Evolutionary conservation across 1,284 basidiomycete species (phyloP).

Genomic region (Moniliophthora roreri): DNA sequence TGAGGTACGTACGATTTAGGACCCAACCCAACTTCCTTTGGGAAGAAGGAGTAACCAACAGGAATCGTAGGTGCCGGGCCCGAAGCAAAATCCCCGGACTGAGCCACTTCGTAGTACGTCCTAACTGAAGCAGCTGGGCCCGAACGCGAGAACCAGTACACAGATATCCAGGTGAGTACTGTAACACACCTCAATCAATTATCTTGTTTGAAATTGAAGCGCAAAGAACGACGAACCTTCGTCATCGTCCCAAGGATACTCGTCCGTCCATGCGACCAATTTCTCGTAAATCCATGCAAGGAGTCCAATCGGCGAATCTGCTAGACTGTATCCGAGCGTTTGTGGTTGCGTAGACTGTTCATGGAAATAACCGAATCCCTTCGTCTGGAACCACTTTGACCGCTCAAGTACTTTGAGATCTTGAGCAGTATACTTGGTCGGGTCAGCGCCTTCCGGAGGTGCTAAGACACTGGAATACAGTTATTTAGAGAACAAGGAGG

Average conservation of each 20-base stretch:
- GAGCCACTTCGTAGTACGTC: constrained; percentile 34
- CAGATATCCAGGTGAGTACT: constrained; percentile 39
- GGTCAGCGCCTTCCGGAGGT: not conserved
- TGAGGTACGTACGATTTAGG: not conserved
- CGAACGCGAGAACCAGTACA: constrained; percentile 38
- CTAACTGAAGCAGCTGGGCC: constrained; percentile 35
- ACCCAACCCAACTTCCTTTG: constrained; percentile 21
- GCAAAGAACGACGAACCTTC: constrained; percentile 20
- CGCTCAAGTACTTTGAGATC: constrained; percentile 25
- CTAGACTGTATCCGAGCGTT: constrained; percentile 37
- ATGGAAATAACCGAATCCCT: constrained; percentile 27
- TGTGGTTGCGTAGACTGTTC: constrained; percentile 35
- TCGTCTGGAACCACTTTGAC: constrained; percentile 16
- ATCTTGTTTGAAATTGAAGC: not conserved
- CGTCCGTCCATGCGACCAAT: constrained; percentile 41
- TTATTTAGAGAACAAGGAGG: no score
- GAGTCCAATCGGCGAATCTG: constrained; percentile 43
- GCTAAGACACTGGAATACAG: constrained; percentile 13
- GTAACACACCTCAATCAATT: not conserved
- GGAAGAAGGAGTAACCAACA: constrained; percentile 31
- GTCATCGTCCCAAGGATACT: constrained; percentile 40
- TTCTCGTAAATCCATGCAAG: constrained; percentile 26
- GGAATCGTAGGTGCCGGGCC: constrained; percentile 23
- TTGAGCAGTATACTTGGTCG: constrained; percentile 12
- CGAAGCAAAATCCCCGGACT: no score